Conservation (phyloP, 2,329 filamentous ascomycete genomes). For the Fusarium sp. region DNA sequence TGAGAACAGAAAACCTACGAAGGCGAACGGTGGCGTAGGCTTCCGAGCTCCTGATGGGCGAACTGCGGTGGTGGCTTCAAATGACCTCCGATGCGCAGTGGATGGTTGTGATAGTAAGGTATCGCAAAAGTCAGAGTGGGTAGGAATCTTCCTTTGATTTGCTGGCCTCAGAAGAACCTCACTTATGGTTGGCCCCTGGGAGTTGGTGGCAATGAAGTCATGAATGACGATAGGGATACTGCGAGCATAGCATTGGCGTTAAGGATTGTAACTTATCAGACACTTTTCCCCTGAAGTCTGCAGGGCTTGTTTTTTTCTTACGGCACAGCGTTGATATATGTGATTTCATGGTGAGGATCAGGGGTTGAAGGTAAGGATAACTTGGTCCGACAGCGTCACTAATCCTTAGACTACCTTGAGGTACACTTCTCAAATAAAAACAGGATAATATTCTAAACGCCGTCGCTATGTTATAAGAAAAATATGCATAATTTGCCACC, state of each 20-base stretch:
- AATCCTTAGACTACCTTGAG: neutral
- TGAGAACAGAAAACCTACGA: slow-evolving; percentile 60
- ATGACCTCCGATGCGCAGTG: slow-evolving; percentile 63
- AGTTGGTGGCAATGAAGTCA: slow-evolving; percentile 20
- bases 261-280: slow-evolving; percentile 10
- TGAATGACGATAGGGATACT: slow-evolving; percentile 24
- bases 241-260: slow-evolving; percentile 35
- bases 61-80: slow-evolving; percentile 30
- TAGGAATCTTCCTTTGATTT: slow-evolving; percentile 66
- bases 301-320: neutral
- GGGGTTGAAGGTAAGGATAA: neutral
- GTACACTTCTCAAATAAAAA: neutral
- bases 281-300: neutral
- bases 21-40: slow-evolving; percentile 47
- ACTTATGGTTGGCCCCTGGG: neutral
- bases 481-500: slow-evolving; percentile 11
- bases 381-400: neutral
- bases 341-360: neutral
- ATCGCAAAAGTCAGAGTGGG: slow-evolving; percentile 64
- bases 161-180: slow-evolving; percentile 36
- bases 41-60: slow-evolving; percentile 50
- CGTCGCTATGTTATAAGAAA: slow-evolving; percentile 25
- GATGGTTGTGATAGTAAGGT: slow-evolving; percentile 66
- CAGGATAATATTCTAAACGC: slow-evolving; percentile 18
- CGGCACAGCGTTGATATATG: neutral